phyloP scores from a whole-genome alignment of 148 eudicot species.

The Pharnaceum exiguum region DNA sequence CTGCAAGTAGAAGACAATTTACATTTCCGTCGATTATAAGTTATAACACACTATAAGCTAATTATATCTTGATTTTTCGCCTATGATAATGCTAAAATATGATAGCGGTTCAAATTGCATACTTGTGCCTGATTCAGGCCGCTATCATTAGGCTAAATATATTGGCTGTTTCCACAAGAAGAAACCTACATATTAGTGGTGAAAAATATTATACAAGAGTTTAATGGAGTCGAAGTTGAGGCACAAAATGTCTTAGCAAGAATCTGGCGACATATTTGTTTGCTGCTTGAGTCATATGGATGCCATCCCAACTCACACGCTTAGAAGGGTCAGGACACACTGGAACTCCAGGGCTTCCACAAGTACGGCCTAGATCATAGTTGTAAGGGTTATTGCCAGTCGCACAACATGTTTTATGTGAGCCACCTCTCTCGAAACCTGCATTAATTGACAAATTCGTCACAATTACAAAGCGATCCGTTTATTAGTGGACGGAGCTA shows the following conservation, averaged over 20 bases:
- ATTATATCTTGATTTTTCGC: too few species aligned
- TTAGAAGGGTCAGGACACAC: conserved; percentile 28
- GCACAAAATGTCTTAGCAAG: conserved; percentile 24
- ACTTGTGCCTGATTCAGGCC: too few species aligned
- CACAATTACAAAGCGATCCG: too few species aligned
- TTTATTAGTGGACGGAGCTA: too few species aligned
- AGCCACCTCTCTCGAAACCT: conserved; percentile 30
- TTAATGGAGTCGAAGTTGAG: conserved; percentile 12
- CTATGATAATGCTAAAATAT: too few species aligned
- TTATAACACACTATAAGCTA: too few species aligned
- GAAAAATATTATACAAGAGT: neutral
- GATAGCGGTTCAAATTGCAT: too few species aligned
- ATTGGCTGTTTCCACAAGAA: too few species aligned
- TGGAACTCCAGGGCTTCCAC: conserved; percentile 30
- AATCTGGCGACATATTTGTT: conserved; percentile 28
- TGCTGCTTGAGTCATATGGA: conserved; percentile 46
- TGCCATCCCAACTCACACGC: conserved; percentile 48
- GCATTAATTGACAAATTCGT: neutral
- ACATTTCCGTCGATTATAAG: too few species aligned
- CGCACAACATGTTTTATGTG: conserved; percentile 38
- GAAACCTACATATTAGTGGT: neutral
- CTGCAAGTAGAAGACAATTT: too few species aligned
- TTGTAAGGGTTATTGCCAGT: conserved; percentile 28
- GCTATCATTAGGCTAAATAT: too few species aligned
- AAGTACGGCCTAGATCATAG: conserved; percentile 8